These are phyloP conservation scores for Phytophthora syringae DNA, from an alignment of 352 stramenopile genomes.

Conservation along the genomic window DNA sequence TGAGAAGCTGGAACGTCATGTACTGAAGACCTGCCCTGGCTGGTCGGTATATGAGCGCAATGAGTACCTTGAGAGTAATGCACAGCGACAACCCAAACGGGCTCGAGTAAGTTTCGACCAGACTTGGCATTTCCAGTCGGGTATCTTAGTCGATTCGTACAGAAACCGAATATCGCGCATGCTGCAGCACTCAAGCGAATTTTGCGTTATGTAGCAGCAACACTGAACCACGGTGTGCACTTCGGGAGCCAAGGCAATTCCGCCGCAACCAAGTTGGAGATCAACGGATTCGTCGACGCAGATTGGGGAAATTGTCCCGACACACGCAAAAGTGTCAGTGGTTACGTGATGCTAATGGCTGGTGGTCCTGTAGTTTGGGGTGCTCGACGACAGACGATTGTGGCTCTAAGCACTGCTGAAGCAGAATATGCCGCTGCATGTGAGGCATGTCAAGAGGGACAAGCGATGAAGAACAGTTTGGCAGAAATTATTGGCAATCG, in stretches of 20 bases:
- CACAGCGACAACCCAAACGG: too few relatives aligned
- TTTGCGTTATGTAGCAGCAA: not conserved
- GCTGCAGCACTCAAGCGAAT: constrained; percentile 5
- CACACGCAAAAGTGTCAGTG: too few relatives aligned
- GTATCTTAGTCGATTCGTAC: constrained; percentile 20
- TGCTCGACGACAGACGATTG: not conserved
- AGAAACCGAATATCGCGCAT: too few relatives aligned
- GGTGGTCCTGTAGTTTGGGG: too few relatives aligned
- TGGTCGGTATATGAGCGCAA: not conserved
- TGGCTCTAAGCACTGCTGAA: constrained; percentile 1
- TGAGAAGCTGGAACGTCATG: constrained; percentile 16
- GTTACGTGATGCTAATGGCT: too few relatives aligned
- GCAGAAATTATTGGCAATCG: too few relatives aligned
- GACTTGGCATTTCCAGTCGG: constrained; percentile 24
- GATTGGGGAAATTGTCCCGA: too few relatives aligned
- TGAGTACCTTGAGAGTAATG: too few relatives aligned
- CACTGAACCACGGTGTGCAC: not conserved
- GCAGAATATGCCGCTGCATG: constrained; percentile 9
- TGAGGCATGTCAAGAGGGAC: constrained; percentile 6
- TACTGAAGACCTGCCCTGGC: not conserved
- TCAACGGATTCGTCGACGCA: too few relatives aligned
- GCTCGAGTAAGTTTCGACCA: not conserved
- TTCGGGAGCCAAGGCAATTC: too few relatives aligned
- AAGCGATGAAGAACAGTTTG: constrained; percentile 4
- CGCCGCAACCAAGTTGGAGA: too few relatives aligned